Conservation (phyloP, 495 filamentous ascomycete genomes). For the Parachaetomium inaequale region DNA sequence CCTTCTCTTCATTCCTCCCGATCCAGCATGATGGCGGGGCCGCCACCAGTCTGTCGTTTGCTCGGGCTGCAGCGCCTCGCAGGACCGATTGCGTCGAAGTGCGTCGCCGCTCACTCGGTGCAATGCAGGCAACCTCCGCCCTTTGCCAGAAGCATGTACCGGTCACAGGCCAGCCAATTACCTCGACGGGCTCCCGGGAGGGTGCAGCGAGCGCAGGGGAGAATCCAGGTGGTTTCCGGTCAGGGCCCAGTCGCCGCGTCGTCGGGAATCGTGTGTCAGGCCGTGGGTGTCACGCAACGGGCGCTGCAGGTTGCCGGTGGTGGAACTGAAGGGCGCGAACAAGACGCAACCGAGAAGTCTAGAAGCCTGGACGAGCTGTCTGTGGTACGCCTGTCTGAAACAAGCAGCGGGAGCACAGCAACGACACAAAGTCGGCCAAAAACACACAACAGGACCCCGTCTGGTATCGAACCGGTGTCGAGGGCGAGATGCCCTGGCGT, state of each 20-base stretch:
- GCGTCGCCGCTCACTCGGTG: conserved; percentile 26
- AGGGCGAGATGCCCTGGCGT: background rate
- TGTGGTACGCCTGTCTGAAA: conserved; percentile 1
- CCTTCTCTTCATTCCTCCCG: conserved; percentile 25
- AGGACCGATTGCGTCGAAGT: conserved; percentile 26
- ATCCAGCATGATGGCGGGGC: conserved; percentile 16
- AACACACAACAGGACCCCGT: background rate
- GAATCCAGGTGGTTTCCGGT: conserved; percentile 14
- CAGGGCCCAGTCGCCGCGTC: conserved; percentile 26
- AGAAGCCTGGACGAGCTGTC: conserved; percentile 1
- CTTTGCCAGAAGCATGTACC: conserved; percentile 24
- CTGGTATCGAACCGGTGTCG: background rate
- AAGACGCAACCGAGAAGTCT: conserved; percentile 1
- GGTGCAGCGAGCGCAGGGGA: conserved; percentile 17
- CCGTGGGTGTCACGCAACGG: conserved; percentile 24
- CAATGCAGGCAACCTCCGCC: conserved; percentile 27
- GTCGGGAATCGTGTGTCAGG: conserved; percentile 34
- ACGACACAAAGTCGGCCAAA: background rate
- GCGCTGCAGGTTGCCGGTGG: conserved; percentile 25
- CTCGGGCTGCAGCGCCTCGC: conserved; percentile 23
- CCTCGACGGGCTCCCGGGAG: conserved; percentile 9
- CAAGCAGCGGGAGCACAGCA: conserved; percentile 8
- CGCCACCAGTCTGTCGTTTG: conserved; percentile 21
- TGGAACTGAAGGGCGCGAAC: conserved; percentile 22
- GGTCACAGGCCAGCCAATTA: conserved; percentile 26